Percentiles rank a stretch among this genome's conserved stretches.
Evolutionary conservation across 2,329 filamentous ascomycete species (phyloP).

Genomic region (Fusarium burgessii): DNA sequence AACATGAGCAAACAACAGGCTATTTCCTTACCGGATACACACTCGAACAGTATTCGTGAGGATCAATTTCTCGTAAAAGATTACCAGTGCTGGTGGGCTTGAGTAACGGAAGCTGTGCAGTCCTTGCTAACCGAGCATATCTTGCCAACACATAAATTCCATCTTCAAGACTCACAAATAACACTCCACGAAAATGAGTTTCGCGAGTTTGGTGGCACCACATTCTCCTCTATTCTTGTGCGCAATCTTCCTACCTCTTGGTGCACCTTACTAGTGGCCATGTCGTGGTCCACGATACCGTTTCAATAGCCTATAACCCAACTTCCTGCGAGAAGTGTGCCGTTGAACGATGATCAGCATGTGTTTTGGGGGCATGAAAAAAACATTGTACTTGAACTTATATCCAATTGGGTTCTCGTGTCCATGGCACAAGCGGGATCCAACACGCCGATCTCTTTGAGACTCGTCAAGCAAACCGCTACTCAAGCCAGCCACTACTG

Average conservation of each 20-base stretch:
- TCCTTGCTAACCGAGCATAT: constrained; percentile 17
- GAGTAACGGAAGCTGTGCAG: constrained; percentile 26
- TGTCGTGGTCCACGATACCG: constrained; percentile 21
- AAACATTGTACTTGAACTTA: background rate
- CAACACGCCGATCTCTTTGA: background rate
- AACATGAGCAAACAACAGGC: background rate
- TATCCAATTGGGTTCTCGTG: constrained; percentile 1
- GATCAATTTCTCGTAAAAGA: background rate
- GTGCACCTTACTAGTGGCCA: constrained; percentile 5
- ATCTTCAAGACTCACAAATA: constrained; percentile 10
- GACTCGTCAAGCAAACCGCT: constrained; percentile 2
- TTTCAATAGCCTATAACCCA: constrained; percentile 11
- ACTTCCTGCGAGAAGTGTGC: constrained; percentile 17
- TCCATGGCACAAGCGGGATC: constrained; percentile 18
- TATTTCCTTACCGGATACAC: constrained; percentile 20
- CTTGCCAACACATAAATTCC: constrained; percentile 18
- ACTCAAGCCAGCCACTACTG: constrained; percentile 9
- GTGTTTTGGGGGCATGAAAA: background rate
- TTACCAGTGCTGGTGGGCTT: background rate
- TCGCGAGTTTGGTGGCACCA: constrained; percentile 27
- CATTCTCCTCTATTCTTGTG: constrained; percentile 22
- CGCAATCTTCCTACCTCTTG: constrained; percentile 25
- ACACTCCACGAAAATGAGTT: constrained; percentile 1
- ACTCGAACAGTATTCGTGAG: background rate
- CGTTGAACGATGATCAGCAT: constrained; percentile 6